Base-by-base conservation (phyloP, 768 basidiomycete species). In the Solioccasus polychromus region DNA sequence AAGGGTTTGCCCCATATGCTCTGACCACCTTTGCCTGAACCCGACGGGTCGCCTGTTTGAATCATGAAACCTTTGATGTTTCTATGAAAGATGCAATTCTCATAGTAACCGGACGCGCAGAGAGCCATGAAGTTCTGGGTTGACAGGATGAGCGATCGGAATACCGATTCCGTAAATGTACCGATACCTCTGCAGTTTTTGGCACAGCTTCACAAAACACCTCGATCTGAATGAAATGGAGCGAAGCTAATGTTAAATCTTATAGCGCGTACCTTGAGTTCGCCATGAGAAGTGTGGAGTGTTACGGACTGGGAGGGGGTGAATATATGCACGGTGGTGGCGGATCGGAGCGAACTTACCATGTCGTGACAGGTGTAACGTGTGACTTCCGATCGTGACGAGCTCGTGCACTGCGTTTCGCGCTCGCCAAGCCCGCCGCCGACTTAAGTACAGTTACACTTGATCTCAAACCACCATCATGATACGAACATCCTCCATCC, bases 41-140 rank as follows among this genome's bases (percentile, higher is more conserved):
- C 91, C 9, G 80, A 74, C 12, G 90, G 90, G 64, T 95, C 92
- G 32, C 91, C 92, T 0, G 92, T 90, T 59, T 99, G 96, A 8
- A 87, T 72, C 88, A 99, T 99, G 71, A 99, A 99, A 18, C 83
- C 85, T 55, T 84, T 92, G 73, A 99, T 97, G 63, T 92, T 98
- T 34, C 93, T 79, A 64, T 97, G 94, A 61, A 94, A 97, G 15
- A 93, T 67, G 58, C 83, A 89, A 43, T 76, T 75, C 64, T 96
- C 78, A 66, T 90, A 98, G 58, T 84, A 85, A 24, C 84, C 85
- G 8, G 92, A 87, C 15, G 92, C 96, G 60, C 91, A 93, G 12
- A 98, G 76, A 1, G 92, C 94, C 12, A 99, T 75, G 61, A 98
- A 99, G 68, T 98, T 99, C 93, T 96, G 57, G 26, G 42, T n/a